These are phyloP conservation scores for Globisporangium cylindrosporum DNA, from an alignment of 352 stramenopile species.

Conservation along the genomic window DNA sequence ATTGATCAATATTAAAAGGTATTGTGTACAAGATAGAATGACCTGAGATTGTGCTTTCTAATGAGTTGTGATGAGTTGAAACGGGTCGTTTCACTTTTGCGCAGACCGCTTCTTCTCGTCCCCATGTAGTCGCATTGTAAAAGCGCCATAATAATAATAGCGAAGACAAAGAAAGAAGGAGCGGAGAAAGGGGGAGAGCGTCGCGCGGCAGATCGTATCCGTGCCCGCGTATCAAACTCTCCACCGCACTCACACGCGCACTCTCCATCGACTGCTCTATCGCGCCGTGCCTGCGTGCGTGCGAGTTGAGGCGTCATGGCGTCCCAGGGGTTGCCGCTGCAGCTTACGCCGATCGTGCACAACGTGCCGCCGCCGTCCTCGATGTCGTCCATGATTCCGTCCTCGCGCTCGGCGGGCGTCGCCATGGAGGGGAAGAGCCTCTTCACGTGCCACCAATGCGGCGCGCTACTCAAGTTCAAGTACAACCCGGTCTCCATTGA, in stretches of 20 bases:
- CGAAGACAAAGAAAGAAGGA: not conserved
- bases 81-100: constrained; percentile 5
- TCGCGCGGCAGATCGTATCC: not conserved
- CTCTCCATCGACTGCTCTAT: not conserved
- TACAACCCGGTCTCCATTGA: constrained; percentile 59
- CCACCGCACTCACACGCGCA: not conserved
- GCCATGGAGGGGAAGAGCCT: constrained; percentile 75
- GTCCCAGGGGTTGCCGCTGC: constrained; percentile 15
- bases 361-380: constrained; percentile 14
- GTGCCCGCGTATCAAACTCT: not conserved
- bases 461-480: constrained; percentile 69
- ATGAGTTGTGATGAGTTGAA: not conserved
- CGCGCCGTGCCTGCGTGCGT: too few species aligned
- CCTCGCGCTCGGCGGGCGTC: constrained; percentile 22
- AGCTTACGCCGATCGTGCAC: constrained; percentile 20
- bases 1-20: not conserved
- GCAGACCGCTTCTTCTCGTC: not conserved
- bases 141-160: not conserved
- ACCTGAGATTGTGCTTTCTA: not conserved
- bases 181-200: constrained; percentile 5
- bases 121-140: constrained; percentile 14
- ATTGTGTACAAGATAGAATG: not conserved
- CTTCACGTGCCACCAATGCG: constrained; percentile 74
- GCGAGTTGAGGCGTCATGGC: constrained; percentile 9
- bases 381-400: constrained; percentile 12